Percentiles rank a stretch among this genome's conserved stretches.
These are phyloP conservation scores for Oryza meridionalis DNA, from an alignment of 176 grass and related monocot genomes.

Conservation along the genomic window DNA sequence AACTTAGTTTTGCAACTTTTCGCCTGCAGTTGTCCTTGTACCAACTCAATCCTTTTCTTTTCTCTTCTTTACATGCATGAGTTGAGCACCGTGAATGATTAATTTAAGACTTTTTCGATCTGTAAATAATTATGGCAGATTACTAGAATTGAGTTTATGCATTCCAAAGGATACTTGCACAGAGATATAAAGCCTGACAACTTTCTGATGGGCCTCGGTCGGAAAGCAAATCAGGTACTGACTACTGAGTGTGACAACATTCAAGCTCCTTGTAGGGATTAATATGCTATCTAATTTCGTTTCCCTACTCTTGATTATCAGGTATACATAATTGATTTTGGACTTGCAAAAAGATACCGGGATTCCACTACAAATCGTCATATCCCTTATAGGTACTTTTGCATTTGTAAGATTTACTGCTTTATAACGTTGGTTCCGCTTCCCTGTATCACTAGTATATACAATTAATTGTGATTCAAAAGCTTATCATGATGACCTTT, in stretches of 20 bases:
- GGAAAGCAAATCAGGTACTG: slow-evolving; percentile 86
- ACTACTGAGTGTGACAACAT: slow-evolving; percentile 32
- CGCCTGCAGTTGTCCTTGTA: not conserved
- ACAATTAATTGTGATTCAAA: not conserved
- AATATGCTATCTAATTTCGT: slow-evolving; percentile 5
- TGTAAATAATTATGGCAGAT: slow-evolving; percentile 51
- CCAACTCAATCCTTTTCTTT: not conserved
- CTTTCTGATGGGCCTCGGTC: slow-evolving; percentile 94
- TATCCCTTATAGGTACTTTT: slow-evolving; percentile 79
- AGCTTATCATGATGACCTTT: slow-evolving; percentile 32
- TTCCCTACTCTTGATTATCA: slow-evolving; percentile 44
- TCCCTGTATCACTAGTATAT: not conserved
- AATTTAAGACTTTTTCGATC: slow-evolving; percentile 26
- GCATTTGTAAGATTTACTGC: slow-evolving; percentile 7
- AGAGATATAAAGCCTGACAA: slow-evolving; percentile 97
- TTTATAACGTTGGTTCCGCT: not conserved
- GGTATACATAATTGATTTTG: slow-evolving; percentile 99
- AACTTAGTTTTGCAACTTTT: not conserved
- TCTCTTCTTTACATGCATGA: not conserved
- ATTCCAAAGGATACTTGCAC: slow-evolving; percentile 98
- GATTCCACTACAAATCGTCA: slow-evolving; percentile 92
- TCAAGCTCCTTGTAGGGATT: slow-evolving; percentile 10
- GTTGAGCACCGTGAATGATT: slow-evolving; percentile 2
- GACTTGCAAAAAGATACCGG: slow-evolving; percentile 95
- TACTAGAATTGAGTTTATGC: slow-evolving; percentile 86